A percentile compares a stretch with the other conserved stretches of the same genome.
Evolutionary conservation across 2,329 filamentous ascomycete species (phyloP).

Genomic region (Coniochaeta ligniaria): DNA sequence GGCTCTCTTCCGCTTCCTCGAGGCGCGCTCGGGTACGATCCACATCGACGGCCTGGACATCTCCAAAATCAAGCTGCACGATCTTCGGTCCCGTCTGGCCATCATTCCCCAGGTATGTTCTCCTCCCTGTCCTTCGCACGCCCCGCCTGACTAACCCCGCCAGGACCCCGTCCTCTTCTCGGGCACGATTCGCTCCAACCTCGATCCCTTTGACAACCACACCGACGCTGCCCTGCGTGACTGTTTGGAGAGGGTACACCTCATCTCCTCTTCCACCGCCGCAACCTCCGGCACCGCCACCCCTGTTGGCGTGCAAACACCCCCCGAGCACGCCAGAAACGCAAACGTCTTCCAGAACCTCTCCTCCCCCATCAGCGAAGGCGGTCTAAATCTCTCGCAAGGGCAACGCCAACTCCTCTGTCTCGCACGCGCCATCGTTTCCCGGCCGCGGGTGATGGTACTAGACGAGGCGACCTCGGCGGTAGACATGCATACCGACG

Average conservation of each 20-base stretch:
- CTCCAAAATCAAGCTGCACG: constrained; percentile 61
- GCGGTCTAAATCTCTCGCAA: constrained; percentile 67
- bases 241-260: constrained; percentile 62
- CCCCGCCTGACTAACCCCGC: background rate
- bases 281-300: constrained; percentile 30
- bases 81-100: constrained; percentile 64
- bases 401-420: constrained; percentile 72
- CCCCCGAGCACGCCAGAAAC: constrained; percentile 37
- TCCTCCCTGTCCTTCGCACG: background rate
- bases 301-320: constrained; percentile 29
- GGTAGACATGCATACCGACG: constrained; percentile 71
- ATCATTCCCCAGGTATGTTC: constrained; percentile 61
- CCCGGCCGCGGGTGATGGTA: constrained; percentile 68
- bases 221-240: constrained; percentile 62
- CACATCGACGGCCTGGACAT: constrained; percentile 69
- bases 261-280: constrained; percentile 31
- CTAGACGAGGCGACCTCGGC: constrained; percentile 75
- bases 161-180: constrained; percentile 76
- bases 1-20: constrained; percentile 71
- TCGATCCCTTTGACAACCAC: constrained; percentile 70
- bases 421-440: constrained; percentile 65
- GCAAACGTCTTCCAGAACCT: constrained; percentile 60
- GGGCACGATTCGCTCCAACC: constrained; percentile 67
- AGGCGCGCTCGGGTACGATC: constrained; percentile 58
- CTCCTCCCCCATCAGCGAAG: constrained; percentile 58